A percentile compares a stretch with the other conserved stretches of the same genome.
Evolutionary conservation across 192 early-diverging fungal genomes (phyloP).

Genomic region (Helicostylum pulchrum): DNA sequence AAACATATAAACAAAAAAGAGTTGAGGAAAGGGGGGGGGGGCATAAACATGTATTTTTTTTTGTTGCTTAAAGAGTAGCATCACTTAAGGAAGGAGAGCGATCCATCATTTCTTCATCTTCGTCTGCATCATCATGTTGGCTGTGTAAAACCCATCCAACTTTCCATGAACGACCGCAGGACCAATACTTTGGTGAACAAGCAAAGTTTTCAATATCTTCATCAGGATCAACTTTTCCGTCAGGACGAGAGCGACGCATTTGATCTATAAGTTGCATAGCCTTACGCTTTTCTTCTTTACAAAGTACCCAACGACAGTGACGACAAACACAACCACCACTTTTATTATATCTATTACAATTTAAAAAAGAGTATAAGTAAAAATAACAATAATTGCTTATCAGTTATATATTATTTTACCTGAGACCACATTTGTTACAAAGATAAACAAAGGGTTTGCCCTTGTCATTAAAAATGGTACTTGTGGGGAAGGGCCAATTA

Average conservation of each 20-base stretch:
- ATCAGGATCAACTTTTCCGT: constrained; percentile 27
- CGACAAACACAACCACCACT: constrained; percentile 36
- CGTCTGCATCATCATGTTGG: constrained; percentile 21
- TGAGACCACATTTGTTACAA: constrained; percentile 43
- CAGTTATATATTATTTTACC: too few relatives aligned
- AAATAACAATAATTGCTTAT: too few relatives aligned
- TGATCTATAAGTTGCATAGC: constrained; percentile 36
- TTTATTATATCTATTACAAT: constrained; percentile 40
- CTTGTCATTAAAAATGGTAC: constrained; percentile 30
- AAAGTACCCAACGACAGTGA: constrained; percentile 39
- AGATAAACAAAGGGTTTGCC: constrained; percentile 37
- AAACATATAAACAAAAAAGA: background rate
- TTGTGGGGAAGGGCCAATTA: constrained; percentile 37
- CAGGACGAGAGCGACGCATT: constrained; percentile 32
- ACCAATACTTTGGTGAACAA: constrained; percentile 39
- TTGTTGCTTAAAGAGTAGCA: background rate
- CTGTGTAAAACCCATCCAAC: constrained; percentile 37
- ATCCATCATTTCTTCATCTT: constrained; percentile 5
- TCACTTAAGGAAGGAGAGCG: background rate
- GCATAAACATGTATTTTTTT: background rate
- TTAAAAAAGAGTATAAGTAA: too few relatives aligned
- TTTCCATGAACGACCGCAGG: constrained; percentile 37
- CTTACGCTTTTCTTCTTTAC: constrained; percentile 41
- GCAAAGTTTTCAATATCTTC: constrained; percentile 39
- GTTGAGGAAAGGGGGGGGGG: background rate